phyloP scores from a whole-genome alignment of 75 land plant species.

The Adiantum capillusveneris region DNA sequence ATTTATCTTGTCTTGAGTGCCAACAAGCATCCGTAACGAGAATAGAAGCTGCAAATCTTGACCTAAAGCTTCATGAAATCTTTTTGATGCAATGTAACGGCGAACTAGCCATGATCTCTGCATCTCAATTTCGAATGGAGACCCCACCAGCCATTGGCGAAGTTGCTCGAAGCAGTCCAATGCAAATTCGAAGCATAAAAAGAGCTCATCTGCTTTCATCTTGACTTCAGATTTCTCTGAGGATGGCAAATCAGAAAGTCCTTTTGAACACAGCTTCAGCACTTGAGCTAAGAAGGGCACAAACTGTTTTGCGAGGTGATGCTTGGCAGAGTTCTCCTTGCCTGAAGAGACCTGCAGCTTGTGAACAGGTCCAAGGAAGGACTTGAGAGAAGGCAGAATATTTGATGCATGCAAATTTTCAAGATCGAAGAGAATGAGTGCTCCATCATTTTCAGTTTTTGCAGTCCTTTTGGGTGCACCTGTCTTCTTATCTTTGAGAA shows the following conservation, averaged over 20 bases:
- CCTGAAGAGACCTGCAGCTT: background rate
- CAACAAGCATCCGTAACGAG: conserved; percentile 7
- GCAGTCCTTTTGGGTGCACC: background rate
- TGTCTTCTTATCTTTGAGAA: conserved; percentile 3
- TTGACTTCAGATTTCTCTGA: background rate
- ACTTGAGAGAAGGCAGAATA: background rate
- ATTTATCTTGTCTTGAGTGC: background rate
- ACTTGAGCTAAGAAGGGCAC: conserved; percentile 30
- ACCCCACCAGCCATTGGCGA: conserved; percentile 20
- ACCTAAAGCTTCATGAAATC: conserved; percentile 18
- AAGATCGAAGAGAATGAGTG: background rate
- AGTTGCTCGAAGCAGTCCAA: conserved; percentile 25
- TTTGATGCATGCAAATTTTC: background rate
- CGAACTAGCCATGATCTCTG: conserved; percentile 30
- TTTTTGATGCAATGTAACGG: conserved; percentile 22
- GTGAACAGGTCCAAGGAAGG: background rate
- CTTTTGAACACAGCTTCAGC: conserved; percentile 18
- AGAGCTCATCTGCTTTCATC: conserved; percentile 22
- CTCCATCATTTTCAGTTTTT: background rate
- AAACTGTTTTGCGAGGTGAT: conserved; percentile 20
- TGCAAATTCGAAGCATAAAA: conserved; percentile 15
- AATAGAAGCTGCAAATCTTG: conserved; percentile 11
- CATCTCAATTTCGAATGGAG: conserved; percentile 27
- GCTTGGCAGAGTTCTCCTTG: conserved; percentile 22
- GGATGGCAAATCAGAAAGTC: background rate